A percentile compares a stretch with the other conserved stretches of the same genome.
These are phyloP conservation scores for Tripterygium wilfordii DNA, from an alignment of 177 flowering plant genomes.

Conservation along the genomic window DNA sequence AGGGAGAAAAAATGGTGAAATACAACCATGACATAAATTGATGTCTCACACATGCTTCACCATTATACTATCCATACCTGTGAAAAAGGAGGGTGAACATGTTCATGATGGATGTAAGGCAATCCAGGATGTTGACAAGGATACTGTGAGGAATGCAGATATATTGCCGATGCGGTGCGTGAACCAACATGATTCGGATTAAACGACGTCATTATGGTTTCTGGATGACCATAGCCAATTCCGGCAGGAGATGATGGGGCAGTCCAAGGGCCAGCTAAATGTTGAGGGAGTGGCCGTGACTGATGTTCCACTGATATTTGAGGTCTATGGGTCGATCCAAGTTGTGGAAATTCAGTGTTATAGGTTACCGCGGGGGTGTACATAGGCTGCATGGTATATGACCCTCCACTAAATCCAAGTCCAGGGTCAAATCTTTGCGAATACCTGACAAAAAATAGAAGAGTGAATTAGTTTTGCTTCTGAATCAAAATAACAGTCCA, in stretches of 20 bases:
- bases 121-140: slow-evolving; percentile 73
- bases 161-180: slow-evolving; percentile 60
- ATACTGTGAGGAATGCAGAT: slow-evolving; percentile 79
- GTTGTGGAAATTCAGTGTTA: slow-evolving; percentile 97
- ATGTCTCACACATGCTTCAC: no score
- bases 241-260: slow-evolving; percentile 47
- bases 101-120: slow-evolving; percentile 74
- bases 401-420: slow-evolving; percentile 83
- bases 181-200: slow-evolving; percentile 66
- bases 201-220: slow-evolving; percentile 64
- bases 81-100: slow-evolving; percentile 58
- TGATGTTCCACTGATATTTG: slow-evolving; percentile 73
- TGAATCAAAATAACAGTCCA: no score
- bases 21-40: no score
- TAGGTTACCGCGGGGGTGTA: slow-evolving; percentile 85
- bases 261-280: slow-evolving; percentile 63
- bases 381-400: slow-evolving; percentile 80
- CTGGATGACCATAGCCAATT: slow-evolving; percentile 75
- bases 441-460: slow-evolving; percentile 54
- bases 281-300: slow-evolving; percentile 65
- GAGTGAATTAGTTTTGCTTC: no score
- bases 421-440: slow-evolving; percentile 98
- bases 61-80: no score
- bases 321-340: slow-evolving; percentile 75
- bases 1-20: no score